phyloP scores from a whole-genome alignment of 2,329 filamentous ascomycete species.

The Calonectria naviculata region DNA sequence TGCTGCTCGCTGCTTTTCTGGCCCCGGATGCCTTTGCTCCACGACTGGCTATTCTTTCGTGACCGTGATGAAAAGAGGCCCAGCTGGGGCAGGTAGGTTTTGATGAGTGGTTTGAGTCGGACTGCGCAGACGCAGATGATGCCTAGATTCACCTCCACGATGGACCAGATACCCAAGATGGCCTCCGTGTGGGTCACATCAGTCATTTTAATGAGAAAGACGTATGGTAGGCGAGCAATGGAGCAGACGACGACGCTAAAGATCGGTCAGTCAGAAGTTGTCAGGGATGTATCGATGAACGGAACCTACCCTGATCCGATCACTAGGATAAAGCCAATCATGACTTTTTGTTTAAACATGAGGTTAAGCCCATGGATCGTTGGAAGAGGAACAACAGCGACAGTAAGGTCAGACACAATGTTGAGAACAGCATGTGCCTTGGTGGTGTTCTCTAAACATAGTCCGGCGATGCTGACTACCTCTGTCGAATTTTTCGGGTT shows the following conservation, averaged over 20 bases:
- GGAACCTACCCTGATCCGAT: background rate
- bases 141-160: conserved; percentile 51
- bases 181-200: conserved; percentile 45
- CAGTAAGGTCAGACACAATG: background rate
- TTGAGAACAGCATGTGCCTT: background rate
- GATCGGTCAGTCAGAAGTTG: background rate
- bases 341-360: background rate
- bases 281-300: background rate
- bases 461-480: background rate
- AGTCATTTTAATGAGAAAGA: conserved; percentile 29
- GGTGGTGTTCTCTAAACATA: background rate
- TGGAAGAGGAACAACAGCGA: background rate
- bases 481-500: background rate
- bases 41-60: background rate
- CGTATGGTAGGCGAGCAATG: background rate
- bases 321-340: background rate
- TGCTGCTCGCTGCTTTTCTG: conserved; percentile 1
- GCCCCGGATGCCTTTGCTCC: background rate
- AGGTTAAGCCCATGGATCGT: background rate
- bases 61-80: background rate
- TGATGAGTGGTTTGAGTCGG: conserved; percentile 31
- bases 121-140: conserved; percentile 52
- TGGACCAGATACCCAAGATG: conserved; percentile 45
- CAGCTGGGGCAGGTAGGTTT: conserved; percentile 1
- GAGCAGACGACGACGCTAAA: background rate